phyloP scores from a whole-genome alignment of 2,329 filamentous ascomycete species.

The Tympanopsis confertula region DNA sequence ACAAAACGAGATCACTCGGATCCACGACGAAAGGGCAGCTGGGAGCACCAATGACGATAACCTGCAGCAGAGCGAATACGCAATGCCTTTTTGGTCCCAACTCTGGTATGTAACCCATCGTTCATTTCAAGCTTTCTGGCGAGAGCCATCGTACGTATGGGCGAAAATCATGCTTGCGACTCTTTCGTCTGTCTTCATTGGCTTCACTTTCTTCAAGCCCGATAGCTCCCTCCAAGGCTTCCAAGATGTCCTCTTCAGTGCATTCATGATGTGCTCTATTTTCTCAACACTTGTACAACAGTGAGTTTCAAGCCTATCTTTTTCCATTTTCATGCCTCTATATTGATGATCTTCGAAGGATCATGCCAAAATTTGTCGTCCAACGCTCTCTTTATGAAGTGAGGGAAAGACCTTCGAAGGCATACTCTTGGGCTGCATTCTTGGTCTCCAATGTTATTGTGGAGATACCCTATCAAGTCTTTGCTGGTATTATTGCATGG shows the following conservation, averaged over 20 bases:
- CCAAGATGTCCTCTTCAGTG: conserved; percentile 46
- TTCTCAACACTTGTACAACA: conserved; percentile 43
- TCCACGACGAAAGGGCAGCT: conserved; percentile 29
- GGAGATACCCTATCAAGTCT: conserved; percentile 44
- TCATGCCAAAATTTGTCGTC: conserved; percentile 46
- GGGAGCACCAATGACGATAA: conserved; percentile 14
- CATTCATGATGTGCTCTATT: conserved; percentile 45
- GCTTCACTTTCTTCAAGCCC: conserved; percentile 43
- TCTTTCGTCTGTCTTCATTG: conserved; percentile 37
- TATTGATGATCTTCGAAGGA: conserved; percentile 31
- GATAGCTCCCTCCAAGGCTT: conserved; percentile 40
- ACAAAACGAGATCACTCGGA: conserved; percentile 40
- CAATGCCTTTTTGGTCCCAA: conserved; percentile 22
- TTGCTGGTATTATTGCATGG: conserved; percentile 37
- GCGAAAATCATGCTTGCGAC: conserved; percentile 15
- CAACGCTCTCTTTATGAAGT: conserved; percentile 47
- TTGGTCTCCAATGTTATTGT: conserved; percentile 44
- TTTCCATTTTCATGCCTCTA: background rate
- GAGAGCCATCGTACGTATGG: conserved; percentile 7
- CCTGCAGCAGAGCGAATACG: conserved; percentile 25
- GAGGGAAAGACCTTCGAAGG: conserved; percentile 43
- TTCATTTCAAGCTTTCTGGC: conserved; percentile 30
- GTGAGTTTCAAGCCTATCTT: conserved; percentile 25
- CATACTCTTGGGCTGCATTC: conserved; percentile 49
- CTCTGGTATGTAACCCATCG: conserved; percentile 22